Evolutionary conservation across 2,329 filamentous ascomycete genomes (phyloP).

Genomic region (Fusarium poae): DNA sequence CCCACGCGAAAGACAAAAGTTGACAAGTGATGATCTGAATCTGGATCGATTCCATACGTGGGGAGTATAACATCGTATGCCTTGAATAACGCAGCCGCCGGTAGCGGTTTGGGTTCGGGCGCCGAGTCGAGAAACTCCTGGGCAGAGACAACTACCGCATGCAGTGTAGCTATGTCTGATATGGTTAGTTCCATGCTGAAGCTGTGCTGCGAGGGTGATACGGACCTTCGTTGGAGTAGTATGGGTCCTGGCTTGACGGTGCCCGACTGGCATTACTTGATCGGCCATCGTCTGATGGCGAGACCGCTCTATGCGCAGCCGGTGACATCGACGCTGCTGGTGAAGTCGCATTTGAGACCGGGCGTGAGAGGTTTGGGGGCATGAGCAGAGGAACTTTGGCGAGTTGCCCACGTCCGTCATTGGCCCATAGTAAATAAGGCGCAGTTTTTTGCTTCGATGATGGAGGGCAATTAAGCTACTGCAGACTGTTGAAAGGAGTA

Average conservation of each 20-base stretch:
- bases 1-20: slow-evolving; percentile 85
- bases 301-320: slow-evolving; percentile 39
- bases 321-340: slow-evolving; percentile 50
- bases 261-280: slow-evolving; percentile 48
- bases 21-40: slow-evolving; percentile 80
- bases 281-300: slow-evolving; percentile 48
- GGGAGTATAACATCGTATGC: slow-evolving; percentile 84
- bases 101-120: slow-evolving; percentile 72
- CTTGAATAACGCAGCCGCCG: slow-evolving; percentile 82
- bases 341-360: slow-evolving; percentile 41
- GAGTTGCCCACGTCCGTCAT: slow-evolving; percentile 50
- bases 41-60: slow-evolving; percentile 76
- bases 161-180: slow-evolving; percentile 81
- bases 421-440: slow-evolving; percentile 52
- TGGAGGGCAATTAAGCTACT: slow-evolving; percentile 15
- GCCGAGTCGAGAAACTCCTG: slow-evolving; percentile 71
- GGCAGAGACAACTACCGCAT: slow-evolving; percentile 80
- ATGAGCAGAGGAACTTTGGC: slow-evolving; percentile 49
- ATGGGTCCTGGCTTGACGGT: slow-evolving; percentile 53
- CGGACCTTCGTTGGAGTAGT: slow-evolving; percentile 73
- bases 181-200: slow-evolving; percentile 27
- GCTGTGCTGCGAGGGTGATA: not conserved
- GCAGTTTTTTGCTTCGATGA: slow-evolving; percentile 12
- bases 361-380: slow-evolving; percentile 37
- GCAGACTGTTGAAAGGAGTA: not conserved